phyloP scores from a whole-genome alignment of 305 asterid species.

The Rubia balearica region DNA sequence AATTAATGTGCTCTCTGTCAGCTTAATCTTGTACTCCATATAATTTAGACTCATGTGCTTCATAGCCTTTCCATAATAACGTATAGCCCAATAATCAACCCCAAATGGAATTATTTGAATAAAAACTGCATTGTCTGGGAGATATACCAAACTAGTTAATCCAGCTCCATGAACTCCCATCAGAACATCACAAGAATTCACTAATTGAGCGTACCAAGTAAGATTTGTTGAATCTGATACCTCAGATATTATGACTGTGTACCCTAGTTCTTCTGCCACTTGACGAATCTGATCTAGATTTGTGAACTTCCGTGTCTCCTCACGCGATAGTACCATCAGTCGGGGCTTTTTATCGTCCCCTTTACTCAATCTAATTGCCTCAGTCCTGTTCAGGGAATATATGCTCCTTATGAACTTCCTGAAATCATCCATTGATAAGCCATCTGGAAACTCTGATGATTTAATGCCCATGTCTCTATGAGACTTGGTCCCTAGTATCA shows the following conservation, averaged over 20 bases:
- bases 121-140: constrained; percentile 54
- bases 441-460: constrained; percentile 24
- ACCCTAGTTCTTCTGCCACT: constrained; percentile 44
- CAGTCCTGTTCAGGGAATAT: constrained; percentile 33
- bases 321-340: constrained; percentile 52
- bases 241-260: constrained; percentile 51
- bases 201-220: constrained; percentile 38
- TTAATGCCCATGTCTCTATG: constrained; percentile 38
- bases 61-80: constrained; percentile 52
- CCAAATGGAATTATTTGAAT: constrained; percentile 65
- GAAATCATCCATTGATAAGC: constrained; percentile 34
- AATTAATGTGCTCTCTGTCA: constrained; percentile 50
- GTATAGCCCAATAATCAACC: constrained; percentile 40
- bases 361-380: constrained; percentile 17
- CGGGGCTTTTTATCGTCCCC: constrained; percentile 31
- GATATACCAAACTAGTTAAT: constrained; percentile 64
- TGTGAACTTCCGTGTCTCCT: constrained; percentile 33
- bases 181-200: constrained; percentile 66
- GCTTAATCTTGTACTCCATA: constrained; percentile 41
- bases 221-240: constrained; percentile 28
- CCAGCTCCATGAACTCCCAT: constrained; percentile 87
- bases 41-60: constrained; percentile 49
- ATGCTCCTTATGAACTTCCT: constrained; percentile 41
- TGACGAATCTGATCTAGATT: constrained; percentile 30
- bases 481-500: constrained; percentile 38